Evolutionary conservation across 148 eudicot species (phyloP), one percentile per base, ranked within the genome.

Genomic region (Fagopyrum esculentum): DNA sequence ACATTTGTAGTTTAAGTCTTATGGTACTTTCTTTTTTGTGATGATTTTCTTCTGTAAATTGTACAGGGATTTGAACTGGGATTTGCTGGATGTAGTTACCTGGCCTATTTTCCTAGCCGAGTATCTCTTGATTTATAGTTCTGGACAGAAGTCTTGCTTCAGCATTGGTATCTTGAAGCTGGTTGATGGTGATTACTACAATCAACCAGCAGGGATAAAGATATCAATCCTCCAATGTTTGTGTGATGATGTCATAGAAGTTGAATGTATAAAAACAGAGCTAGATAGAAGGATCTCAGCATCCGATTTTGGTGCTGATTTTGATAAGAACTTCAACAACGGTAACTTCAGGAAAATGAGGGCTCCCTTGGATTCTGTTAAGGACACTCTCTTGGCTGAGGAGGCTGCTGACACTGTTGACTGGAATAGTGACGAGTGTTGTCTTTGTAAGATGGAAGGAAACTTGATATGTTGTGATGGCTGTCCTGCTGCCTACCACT

Each of bases 391-490:
- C 80, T 74, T 83, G 70, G 78, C 83, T 19, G 90, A 86, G 74
- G 93, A 86, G 40, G 78, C 59, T 54, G 89, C 78, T 74, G 96
- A 86, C 70, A 76, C 82, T 60, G 78, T 81, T 46, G 98, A 94
- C 73, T 77, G 98, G 89, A 95, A 95, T 75, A 89, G 89, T 47
- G 98, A 95, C 69, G 98, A 95, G 82, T 95, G 98, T 74, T 89
- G 91, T 77, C 96, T 95, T 19, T 95, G 98, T 78, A 92, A 86
- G 81, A 95, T 92, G 97, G 98, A 92, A 78, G 98, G 98, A 69
- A 89, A 76, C 80, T 89, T 95, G 75, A 90, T 95, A 83, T 95
- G 98, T 73, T 95, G 98, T 80, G 98, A 95, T 80, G 96, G 98
- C 73, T 95, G 98, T 77, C 99, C 99, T 73, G 92, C 96, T 54